Conservation (phyloP, 768 basidiomycete genomes). For the Suillus placidus region DNA sequence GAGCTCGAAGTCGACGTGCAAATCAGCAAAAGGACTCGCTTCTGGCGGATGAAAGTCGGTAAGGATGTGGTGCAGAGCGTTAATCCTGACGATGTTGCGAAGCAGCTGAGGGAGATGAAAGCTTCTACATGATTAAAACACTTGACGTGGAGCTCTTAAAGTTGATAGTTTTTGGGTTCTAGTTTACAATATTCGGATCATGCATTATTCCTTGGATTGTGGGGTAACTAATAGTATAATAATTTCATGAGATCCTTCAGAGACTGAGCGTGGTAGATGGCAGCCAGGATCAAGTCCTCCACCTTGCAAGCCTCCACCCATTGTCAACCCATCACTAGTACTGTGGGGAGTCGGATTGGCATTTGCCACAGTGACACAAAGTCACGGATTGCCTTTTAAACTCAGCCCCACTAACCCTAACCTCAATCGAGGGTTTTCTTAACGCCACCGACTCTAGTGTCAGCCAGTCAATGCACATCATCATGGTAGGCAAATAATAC, state of each 20-base stretch:
- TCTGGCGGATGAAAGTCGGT: slow-evolving; percentile 42
- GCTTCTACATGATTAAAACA: slow-evolving; percentile 22
- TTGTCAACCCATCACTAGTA: background rate
- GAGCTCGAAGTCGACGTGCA: slow-evolving; percentile 41
- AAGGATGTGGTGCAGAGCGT: slow-evolving; percentile 34
- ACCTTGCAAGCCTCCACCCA: background rate
- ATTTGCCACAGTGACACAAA: background rate
- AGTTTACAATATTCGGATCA: background rate
- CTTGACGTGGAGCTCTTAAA: background rate
- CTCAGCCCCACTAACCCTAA: slow-evolving; percentile 31
- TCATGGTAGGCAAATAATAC: slow-evolving; percentile 5
- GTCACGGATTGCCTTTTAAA: slow-evolving; percentile 3
- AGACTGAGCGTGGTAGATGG: background rate
- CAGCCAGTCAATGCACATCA: slow-evolving; percentile 11
- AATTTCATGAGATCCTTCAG: background rate
- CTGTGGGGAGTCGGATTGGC: background rate
- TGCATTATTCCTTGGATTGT: background rate
- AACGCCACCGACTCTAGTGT: slow-evolving; percentile 8
- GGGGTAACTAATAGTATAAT: background rate
- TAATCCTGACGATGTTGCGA: slow-evolving; percentile 46
- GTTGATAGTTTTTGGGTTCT: background rate
- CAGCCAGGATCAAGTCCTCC: background rate
- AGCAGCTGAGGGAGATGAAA: slow-evolving; percentile 46
- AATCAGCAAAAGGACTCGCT: slow-evolving; percentile 38
- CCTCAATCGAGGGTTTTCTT: slow-evolving; percentile 35